Evolutionary conservation across 176 grass and related monocot genomes (phyloP).

Genomic region (Cenchrus purpureus): DNA sequence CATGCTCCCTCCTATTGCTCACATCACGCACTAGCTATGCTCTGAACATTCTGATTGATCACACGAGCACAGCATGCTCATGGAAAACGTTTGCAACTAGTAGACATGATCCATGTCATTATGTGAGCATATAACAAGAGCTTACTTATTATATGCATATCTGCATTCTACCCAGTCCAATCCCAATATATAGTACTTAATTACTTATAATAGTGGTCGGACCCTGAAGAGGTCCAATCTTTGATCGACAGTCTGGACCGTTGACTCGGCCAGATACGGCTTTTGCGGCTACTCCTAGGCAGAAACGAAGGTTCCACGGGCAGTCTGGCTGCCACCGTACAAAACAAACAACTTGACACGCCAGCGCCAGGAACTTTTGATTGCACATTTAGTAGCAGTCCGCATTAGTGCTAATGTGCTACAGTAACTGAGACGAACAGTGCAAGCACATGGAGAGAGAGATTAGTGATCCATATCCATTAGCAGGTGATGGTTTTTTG

Average conservation of each 20-base stretch:
- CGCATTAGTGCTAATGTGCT: neutral
- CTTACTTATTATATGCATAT: neutral
- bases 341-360: neutral
- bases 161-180: no score
- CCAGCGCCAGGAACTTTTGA: neutral
- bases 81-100: neutral
- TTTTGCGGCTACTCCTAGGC: neutral
- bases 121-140: neutral
- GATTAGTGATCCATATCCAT: neutral
- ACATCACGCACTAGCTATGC: neutral
- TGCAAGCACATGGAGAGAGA: neutral
- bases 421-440: neutral
- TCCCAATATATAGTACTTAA: neutral
- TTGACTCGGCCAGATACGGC: neutral
- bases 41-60: neutral
- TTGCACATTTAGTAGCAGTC: neutral
- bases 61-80: no score
- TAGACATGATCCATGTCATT: no score
- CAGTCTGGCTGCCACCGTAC: neutral
- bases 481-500: neutral
- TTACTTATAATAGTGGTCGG: neutral
- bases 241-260: neutral
- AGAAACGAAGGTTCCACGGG: neutral
- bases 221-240: conserved; percentile 14
- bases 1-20: neutral